Evolutionary conservation across 345 rosid genomes (phyloP), one percentile per base, ranked within the genome.

Genomic region (Draba incana): DNA sequence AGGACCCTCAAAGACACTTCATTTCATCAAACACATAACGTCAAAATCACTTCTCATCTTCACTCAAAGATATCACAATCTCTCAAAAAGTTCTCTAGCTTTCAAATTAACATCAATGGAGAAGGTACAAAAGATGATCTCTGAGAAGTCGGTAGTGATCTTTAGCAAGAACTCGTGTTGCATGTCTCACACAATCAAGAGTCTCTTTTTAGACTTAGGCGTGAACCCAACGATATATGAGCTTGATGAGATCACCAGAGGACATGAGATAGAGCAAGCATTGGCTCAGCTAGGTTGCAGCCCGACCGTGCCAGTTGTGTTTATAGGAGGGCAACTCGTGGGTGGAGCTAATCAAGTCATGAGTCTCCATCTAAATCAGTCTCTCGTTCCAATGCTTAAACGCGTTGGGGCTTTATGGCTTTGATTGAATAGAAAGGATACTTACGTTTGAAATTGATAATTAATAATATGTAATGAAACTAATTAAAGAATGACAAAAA

Each of bases 261-360:
- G 37, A 33, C 1, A 33, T 7, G 37, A 33, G 37, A 33, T 33
- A 33, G 37, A 33, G 37, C 37, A 33, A 33, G 37, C 37, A 33
- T 33, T 33, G 37, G 8, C 37, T 33, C 37, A 33, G 37, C 37
- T 33, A 8, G 37, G 37, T 8, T 33, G 37, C 64, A 81, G 79
- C 69, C 86, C 88, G 0, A 46, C 87, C 0, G 78, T 88, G 64
- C 97, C 95, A 0, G 78, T 79, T 0, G 89, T 90, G 35, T 90
- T 86, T 84, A 84, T 90, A 6, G 88, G 92, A 0, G 91, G 90
- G 4, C 78, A 84, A 15, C 90, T 88, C 54, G 83, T 90, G 2
- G 97, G 97, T 24, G 97, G 97, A 5, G 76, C 95, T 56, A 83
- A 83, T 39, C 88, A 86, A 78, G 73, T 86, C 49, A 88, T 88